A percentile compares a stretch with the other conserved stretches of the same genome.
Conservation (phyloP, 352 stramenopile species). For the Pythium plurisporium region DNA sequence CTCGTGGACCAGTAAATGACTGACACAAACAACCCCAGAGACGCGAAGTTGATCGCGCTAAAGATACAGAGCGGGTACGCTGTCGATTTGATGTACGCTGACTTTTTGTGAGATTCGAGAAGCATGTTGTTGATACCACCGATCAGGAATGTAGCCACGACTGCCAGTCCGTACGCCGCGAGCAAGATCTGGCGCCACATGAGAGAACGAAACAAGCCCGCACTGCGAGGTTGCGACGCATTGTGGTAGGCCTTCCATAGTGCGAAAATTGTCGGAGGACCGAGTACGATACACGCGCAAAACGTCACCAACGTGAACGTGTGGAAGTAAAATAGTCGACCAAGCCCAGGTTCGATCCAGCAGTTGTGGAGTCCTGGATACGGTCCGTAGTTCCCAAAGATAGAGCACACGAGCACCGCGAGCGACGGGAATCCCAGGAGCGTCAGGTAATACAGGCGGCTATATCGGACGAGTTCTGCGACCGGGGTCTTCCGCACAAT, state of each 20-base stretch:
- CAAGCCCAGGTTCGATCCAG: slow-evolving; percentile 28
- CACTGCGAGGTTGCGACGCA: slow-evolving; percentile 1
- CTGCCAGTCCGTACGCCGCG: slow-evolving; percentile 17
- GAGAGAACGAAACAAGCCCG: slow-evolving; percentile 22
- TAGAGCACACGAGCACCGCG: slow-evolving; percentile 22
- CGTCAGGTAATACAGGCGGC: slow-evolving; percentile 19
- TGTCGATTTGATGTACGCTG: slow-evolving; percentile 27
- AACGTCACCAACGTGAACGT: slow-evolving; percentile 25
- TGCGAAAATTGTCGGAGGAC: slow-evolving; percentile 15
- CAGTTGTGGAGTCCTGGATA: slow-evolving; percentile 33
- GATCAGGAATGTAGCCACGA: slow-evolving; percentile 26
- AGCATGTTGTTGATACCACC: slow-evolving; percentile 29
- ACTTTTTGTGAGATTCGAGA: slow-evolving; percentile 18
- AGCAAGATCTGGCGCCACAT: slow-evolving; percentile 27
- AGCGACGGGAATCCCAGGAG: slow-evolving; percentile 19
- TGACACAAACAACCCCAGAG: slow-evolving; percentile 29
- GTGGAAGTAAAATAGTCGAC: slow-evolving; percentile 31
- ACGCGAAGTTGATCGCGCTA: slow-evolving; percentile 31
- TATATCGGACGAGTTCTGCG: slow-evolving; percentile 17
- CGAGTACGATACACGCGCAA: slow-evolving; percentile 20
- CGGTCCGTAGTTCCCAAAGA: slow-evolving; percentile 26
- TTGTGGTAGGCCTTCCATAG: slow-evolving; percentile 26
- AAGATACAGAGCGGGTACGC: slow-evolving; percentile 29
- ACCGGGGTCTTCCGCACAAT: slow-evolving; percentile 28
- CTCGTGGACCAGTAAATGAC: slow-evolving; percentile 30